These are phyloP conservation scores for Vitis vinifera DNA, from an alignment of 164 flowering plant genomes.

Conservation along the genomic window ASM3070453v1 NC_081813.1:24100001-24100500, in stretches of 20 bases:
- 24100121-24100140: neutral
- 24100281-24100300: constrained; percentile 75
- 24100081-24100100: no score
- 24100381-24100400: constrained; percentile 32
- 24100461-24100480: neutral
- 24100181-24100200: neutral
- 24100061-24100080: no score
- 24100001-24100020: no score
- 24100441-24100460: neutral
- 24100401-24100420: neutral
- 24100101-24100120: neutral
- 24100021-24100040: no score
- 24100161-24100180: neutral
- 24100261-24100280: neutral
- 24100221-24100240: neutral
- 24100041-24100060: no score
- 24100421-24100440: neutral
- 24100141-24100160: neutral
- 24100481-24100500: constrained; percentile 76
- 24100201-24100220: neutral
- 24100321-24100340: constrained; percentile 74
- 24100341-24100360: constrained; percentile 81
- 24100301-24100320: constrained; percentile 74
- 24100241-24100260: neutral
- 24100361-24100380: constrained; percentile 74